Evolutionary conservation across 2,329 filamentous ascomycete genomes (phyloP).

Genomic region (Amylocarpus encephaloides): DNA sequence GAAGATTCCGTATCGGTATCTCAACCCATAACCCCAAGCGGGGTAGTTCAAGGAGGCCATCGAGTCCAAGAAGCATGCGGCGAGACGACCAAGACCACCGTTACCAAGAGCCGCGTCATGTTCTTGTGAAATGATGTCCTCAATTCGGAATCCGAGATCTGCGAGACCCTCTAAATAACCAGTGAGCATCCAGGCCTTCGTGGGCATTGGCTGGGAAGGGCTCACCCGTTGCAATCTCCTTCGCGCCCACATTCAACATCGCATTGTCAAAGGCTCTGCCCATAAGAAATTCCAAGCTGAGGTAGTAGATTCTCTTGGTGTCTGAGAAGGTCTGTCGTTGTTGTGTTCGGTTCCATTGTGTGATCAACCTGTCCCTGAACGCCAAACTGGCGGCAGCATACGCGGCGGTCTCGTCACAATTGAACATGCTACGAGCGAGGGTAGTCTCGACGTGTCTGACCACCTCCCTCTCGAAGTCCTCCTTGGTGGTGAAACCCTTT

Average conservation of each 20-base stretch:
- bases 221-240: slow-evolving; percentile 74
- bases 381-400: slow-evolving; percentile 88
- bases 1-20: slow-evolving; percentile 97
- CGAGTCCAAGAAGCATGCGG: slow-evolving; percentile 95
- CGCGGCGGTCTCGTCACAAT: slow-evolving; percentile 90
- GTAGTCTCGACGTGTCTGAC: slow-evolving; percentile 96
- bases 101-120: slow-evolving; percentile 96
- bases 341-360: slow-evolving; percentile 97
- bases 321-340: slow-evolving; percentile 89
- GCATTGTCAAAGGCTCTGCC: slow-evolving; percentile 94
- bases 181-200: neutral
- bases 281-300: slow-evolving; percentile 97
- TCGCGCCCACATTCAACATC: slow-evolving; percentile 91
- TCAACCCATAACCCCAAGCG: slow-evolving; percentile 93
- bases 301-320: slow-evolving; percentile 91
- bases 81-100: slow-evolving; percentile 87
- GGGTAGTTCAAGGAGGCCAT: slow-evolving; percentile 91
- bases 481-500: slow-evolving; percentile 66
- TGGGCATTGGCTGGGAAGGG: neutral
- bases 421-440: slow-evolving; percentile 91
- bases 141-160: slow-evolving; percentile 92
- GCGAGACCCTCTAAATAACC: slow-evolving; percentile 63
- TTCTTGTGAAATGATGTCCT: slow-evolving; percentile 91
- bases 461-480: slow-evolving; percentile 80
- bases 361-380: slow-evolving; percentile 85